Evolutionary conservation across 345 rosid genomes (phyloP).

Genomic region (Rubroshorea leprosula): DNA sequence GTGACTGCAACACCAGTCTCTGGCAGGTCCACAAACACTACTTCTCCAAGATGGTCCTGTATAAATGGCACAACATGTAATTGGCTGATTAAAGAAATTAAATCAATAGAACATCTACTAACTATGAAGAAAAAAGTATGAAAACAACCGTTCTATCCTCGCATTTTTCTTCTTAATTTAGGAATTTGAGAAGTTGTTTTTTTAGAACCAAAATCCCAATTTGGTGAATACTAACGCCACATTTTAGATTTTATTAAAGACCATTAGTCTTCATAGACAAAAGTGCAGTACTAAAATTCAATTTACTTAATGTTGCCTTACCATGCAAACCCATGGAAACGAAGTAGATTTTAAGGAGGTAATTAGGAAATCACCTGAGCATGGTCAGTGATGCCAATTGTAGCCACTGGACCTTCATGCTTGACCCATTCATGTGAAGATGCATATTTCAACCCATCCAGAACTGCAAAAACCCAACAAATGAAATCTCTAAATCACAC

Average conservation of each 20-base stretch:
- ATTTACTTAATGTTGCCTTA: no score
- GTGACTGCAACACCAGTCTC: conserved; percentile 47
- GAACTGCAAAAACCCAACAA: conserved; percentile 36
- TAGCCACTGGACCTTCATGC: conserved; percentile 82
- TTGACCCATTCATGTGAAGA: conserved; percentile 93
- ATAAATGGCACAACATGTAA: neutral
- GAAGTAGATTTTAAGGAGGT: neutral
- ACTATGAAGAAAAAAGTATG: neutral
- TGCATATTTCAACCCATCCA: conserved; percentile 92
- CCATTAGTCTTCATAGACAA: no score
- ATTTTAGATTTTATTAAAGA: no score
- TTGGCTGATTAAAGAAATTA: neutral
- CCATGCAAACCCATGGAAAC: neutral
- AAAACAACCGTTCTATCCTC: no score
- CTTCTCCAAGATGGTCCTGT: conserved; percentile 92
- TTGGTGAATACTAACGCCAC: no score
- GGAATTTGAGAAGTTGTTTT: no score
- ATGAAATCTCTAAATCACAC: neutral
- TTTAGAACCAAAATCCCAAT: no score
- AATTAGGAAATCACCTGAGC: conserved; percentile 57
- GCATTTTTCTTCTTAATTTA: no score
- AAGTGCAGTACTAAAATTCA: no score
- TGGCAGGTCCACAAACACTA: conserved; percentile 88
- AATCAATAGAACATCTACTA: neutral
- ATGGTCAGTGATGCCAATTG: conserved; percentile 87